These are phyloP conservation scores for Coelastrella sp. DNA, from an alignment of 139 green algal species.

Conservation along the genomic window DNA sequence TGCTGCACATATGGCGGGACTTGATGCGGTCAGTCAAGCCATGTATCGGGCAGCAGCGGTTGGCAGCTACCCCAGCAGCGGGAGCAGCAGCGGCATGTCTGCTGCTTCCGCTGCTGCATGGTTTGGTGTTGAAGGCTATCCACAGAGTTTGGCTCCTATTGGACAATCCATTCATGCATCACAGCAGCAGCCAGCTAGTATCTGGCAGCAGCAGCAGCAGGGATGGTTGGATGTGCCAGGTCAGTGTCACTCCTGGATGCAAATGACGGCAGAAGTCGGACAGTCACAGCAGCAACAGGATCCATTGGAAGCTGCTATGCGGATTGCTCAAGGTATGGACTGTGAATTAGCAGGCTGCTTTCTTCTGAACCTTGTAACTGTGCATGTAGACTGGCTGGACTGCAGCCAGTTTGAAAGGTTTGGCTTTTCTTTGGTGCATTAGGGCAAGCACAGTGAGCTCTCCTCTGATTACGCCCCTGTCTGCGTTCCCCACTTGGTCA, in stretches of 20 bases:
- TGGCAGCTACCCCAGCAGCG: not conserved
- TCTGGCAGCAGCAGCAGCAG: constrained; percentile 32
- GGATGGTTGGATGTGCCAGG: not conserved
- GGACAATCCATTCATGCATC: no score
- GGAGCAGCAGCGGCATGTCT: constrained; percentile 13
- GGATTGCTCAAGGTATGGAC: not conserved
- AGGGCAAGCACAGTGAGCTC: no score
- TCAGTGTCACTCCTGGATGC: not conserved
- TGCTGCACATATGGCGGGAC: not conserved
- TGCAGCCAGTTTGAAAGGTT: no score
- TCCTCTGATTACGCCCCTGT: no score
- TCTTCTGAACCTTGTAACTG: no score
- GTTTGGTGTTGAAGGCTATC: not conserved
- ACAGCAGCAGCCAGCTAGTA: not conserved
- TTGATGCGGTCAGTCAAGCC: no score
- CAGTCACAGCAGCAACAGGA: constrained; percentile 21
- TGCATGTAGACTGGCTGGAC: no score
- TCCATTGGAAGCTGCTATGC: not conserved
- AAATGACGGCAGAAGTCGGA: not conserved
- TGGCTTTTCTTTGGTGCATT: no score
- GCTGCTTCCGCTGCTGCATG: not conserved
- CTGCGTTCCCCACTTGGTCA: no score
- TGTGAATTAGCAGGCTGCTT: no score
- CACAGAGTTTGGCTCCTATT: no score
- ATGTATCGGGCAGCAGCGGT: no score